Evolutionary conservation across 164 flowering plant genomes (phyloP).

Genomic region (Magnolia kwangsiensis): DNA sequence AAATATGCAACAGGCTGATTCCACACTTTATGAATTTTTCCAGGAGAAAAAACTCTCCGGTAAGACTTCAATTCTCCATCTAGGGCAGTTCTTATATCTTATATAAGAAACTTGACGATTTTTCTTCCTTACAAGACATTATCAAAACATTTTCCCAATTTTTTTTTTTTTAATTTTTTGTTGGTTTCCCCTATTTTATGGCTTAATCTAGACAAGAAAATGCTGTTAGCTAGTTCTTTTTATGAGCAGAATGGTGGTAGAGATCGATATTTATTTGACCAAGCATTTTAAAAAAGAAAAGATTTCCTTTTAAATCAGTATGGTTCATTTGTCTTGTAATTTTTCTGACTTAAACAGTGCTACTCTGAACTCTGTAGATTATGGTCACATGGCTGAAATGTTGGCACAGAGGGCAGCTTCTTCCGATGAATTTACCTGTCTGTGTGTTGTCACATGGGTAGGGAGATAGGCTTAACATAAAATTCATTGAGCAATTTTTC

Average conservation of each 20-base stretch:
- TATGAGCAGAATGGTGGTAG: not conserved
- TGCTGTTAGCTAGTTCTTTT: not conserved
- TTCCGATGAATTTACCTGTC: conserved; percentile 84
- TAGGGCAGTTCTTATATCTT: too few relatives aligned
- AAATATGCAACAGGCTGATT: conserved; percentile 98
- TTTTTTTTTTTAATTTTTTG: too few relatives aligned
- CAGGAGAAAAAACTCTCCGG: conserved; percentile 98
- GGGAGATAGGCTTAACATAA: conserved; percentile 11
- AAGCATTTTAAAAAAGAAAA: not conserved
- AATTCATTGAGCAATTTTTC: not conserved
- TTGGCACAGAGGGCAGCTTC: conserved; percentile 91
- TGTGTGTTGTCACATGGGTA: conserved; percentile 97
- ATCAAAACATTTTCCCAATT: too few relatives aligned
- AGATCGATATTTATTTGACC: not conserved
- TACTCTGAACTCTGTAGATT: conserved; percentile 97
- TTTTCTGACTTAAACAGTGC: conserved; percentile 58
- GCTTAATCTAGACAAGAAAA: not conserved
- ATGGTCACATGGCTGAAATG: conserved; percentile 99
- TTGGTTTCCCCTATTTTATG: too few relatives aligned
- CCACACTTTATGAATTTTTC: conserved; percentile 95
- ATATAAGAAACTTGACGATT: too few relatives aligned
- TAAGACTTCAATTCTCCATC: conserved; percentile 33
- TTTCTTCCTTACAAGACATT: too few relatives aligned
- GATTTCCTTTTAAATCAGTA: not conserved
- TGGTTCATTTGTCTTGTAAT: conserved; percentile 9